These are phyloP conservation scores for Fusarium robinianum DNA, from an alignment of 2,329 filamentous ascomycete species.

Conservation along the genomic window DNA sequence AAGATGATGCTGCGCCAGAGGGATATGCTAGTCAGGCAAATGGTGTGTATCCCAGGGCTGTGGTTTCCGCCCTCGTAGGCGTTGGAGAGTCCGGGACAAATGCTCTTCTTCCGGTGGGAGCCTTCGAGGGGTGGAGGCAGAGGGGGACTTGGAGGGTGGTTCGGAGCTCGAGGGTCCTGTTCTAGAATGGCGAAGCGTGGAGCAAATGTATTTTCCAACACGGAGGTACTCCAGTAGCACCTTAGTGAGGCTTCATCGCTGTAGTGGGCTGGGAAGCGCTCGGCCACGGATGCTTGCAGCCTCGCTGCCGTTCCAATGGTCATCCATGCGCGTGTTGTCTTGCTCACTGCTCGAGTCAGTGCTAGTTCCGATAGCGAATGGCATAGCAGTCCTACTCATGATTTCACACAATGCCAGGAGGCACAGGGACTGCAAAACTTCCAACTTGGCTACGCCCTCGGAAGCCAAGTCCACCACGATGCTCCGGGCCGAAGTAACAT, in stretches of 20 bases:
- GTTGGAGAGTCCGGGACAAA: constrained; percentile 28
- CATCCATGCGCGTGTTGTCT: constrained; percentile 30
- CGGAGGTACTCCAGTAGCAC: constrained; percentile 29
- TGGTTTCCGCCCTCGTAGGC: constrained; percentile 21
- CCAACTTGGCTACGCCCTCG: constrained; percentile 13
- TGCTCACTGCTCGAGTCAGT: constrained; percentile 5
- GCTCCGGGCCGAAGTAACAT: constrained; percentile 19
- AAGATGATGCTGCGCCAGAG: constrained; percentile 28
- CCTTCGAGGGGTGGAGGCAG: constrained; percentile 12
- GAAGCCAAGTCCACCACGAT: constrained; percentile 25
- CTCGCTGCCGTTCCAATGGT: constrained; percentile 30
- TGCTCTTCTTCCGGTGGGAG: constrained; percentile 18
- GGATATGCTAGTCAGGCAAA: constrained; percentile 3
- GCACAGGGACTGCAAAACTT: constrained; percentile 27
- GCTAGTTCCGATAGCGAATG: accelerated
- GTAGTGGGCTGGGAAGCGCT: background rate
- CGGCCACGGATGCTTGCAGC: constrained; percentile 22
- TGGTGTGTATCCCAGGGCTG: constrained; percentile 16
- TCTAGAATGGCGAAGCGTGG: constrained; percentile 10
- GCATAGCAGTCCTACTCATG: constrained; percentile 1
- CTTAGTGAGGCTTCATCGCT: constrained; percentile 12
- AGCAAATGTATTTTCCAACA: constrained; percentile 22
- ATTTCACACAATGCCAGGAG: constrained; percentile 29
- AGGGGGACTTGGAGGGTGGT: constrained; percentile 22
- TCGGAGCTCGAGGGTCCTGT: constrained; percentile 1